Evolutionary conservation across 2,329 filamentous ascomycete species (phyloP), one percentile per base, ranked within the genome.

Genomic region (Epichloe typhina): DNA sequence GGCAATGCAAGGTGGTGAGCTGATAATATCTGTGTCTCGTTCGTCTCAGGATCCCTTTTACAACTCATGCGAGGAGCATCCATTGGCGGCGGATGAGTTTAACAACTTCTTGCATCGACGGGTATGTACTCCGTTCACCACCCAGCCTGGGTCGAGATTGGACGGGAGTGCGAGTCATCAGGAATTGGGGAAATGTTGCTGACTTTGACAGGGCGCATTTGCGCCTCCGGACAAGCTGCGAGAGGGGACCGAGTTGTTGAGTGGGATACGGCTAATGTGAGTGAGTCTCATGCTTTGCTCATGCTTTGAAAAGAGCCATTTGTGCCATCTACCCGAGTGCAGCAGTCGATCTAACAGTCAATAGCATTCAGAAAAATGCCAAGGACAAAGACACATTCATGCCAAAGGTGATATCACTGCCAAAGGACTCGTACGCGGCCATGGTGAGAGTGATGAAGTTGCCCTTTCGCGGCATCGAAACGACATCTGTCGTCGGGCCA

Each of bases 401-500:
- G 21, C 71, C 77, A 15, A 68, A 72, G 54, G 66, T 75, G 54
- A 72, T 83, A 52, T 79, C 77, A 19, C 61, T 83, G 33, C 64
- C 68, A 1, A 69, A 69, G n/a, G 59, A 67, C 4, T 59, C 66
- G 35, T 83, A 83, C 56, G 69, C 70, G 55, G 66, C 66, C 46
- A 82, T 83, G 79, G 72, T 82, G 19, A 69, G 71, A 54, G 66
- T 64, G 15, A 59, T 82, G 63, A 70, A 66, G 53, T 67, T 83
- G 42, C 79, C 80, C 1, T 74, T 72, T 57, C 70, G 76, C 8
- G 75, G 70, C 36, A 77, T 83, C 54, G 80, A 83, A 62, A 74
- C 75, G 17, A 75, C 71, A 19, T 73, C 74, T 51, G 72, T 77
- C 11, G 79, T 83, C 13, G 80, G 79, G 0, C 80, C 79, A 1